Base-by-base conservation (phyloP, 768 basidiomycete genomes). In the Mycena leptocephala region DNA sequence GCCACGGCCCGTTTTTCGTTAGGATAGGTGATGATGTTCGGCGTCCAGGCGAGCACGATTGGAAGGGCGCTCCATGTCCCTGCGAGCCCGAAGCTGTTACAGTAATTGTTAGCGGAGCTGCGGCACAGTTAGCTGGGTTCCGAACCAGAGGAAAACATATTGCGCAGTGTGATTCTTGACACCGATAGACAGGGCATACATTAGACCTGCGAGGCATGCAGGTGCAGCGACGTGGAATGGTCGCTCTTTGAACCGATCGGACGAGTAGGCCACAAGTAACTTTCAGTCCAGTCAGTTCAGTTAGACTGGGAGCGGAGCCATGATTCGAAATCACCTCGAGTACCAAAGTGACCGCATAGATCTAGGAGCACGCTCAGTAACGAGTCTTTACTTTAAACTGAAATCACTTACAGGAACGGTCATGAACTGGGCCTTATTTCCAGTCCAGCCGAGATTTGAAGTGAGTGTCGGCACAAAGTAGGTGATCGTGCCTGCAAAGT, bases 101-200 rank as follows among this genome's bases (percentile, higher is more conserved):
- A n/a, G n/a, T n/a, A 24, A 51, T 59, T 74, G 56, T 67, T 41
- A 74, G 72, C 39, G 22, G 56, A 67, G 35, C 58, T 24, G 33
- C 41, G 51, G 58, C 18, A 59, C 39, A 62, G 46, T 51, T 41
- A 72, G 43, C 43, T 68, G 65, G 30, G 28, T 48, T 66, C 33
- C 56, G 35, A 51, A 74, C 72, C 72, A 74, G 64, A 74, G 72
- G 72, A 74, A 74, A 74, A 74, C 72, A 24, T 74, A 74, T 74
- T 74, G 72, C 43, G 72, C 72, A 18, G 72, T 74, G 65, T 68
- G 65, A 53, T 62, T 74, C 43, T 74, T 74, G 64, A 74, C 41
- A 62, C 72, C 72, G 72, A 74, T 74, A 33, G 72, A 74, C 58
- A 74, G 64, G 35, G 65, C 72, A 62, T 74, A 74, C 72, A 74